Percentiles rank a stretch among this genome's conserved stretches.
Conservation (phyloP, 768 basidiomycete genomes). For the Brasilioporus rufonigricans region DNA sequence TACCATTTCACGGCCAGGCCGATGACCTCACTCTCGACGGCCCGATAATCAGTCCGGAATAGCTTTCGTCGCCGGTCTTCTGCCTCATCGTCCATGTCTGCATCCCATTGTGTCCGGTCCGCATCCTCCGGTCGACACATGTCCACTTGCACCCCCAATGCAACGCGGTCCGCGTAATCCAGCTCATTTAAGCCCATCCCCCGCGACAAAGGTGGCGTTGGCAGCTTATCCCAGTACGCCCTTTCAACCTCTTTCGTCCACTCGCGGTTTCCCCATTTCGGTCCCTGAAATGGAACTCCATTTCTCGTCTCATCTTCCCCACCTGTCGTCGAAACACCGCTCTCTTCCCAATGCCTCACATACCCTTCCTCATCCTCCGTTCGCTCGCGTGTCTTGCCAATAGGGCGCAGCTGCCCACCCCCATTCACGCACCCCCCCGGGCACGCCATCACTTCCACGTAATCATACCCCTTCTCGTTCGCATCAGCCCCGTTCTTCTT, state of each 20-base stretch:
- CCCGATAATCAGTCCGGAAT: constrained; percentile 79
- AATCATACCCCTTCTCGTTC: constrained; percentile 66
- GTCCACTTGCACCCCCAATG: constrained; percentile 40
- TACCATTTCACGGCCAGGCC: constrained; percentile 77
- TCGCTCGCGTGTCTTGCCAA: constrained; percentile 20
- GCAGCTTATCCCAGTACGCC: constrained; percentile 68
- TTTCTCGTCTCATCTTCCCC: background rate
- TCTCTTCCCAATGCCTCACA: constrained; percentile 56
- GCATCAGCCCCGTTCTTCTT: constrained; percentile 35
- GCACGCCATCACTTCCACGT: constrained; percentile 98
- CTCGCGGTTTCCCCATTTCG: constrained; percentile 79
- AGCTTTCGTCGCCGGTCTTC: constrained; percentile 43
- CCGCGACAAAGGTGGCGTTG: constrained; percentile 41
- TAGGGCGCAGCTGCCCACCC: constrained; percentile 68
- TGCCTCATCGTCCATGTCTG: constrained; percentile 38
- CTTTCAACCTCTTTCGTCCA: constrained; percentile 82
- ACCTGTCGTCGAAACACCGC: constrained; percentile 39
- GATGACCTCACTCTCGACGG: constrained; percentile 82
- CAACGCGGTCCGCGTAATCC: constrained; percentile 36
- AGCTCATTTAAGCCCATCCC: constrained; percentile 7
- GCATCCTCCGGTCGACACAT: constrained; percentile 34
- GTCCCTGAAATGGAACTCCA: constrained; percentile 29
- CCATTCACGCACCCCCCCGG: constrained; percentile 97
- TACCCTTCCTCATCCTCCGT: constrained; percentile 65
- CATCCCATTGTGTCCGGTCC: constrained; percentile 35